phyloP scores from a whole-genome alignment of 2,329 filamentous ascomycete species.

The Stenocarpella maydis region DNA sequence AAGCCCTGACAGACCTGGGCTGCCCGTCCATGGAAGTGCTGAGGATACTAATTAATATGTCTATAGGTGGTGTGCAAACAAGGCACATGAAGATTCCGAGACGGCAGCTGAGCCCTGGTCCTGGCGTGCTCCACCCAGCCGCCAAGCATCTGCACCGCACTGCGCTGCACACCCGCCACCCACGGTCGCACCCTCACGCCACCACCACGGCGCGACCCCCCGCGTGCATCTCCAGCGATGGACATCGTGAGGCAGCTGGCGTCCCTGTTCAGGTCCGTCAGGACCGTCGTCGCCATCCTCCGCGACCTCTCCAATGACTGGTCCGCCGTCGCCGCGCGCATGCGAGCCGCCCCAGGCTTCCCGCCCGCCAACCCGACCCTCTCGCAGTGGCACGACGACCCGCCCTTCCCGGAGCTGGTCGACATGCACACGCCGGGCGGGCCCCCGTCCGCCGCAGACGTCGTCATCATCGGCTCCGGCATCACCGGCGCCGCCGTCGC shows the following conservation, averaged over 20 bases:
- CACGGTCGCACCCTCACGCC: not conserved
- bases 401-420: constrained; percentile 53
- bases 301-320: constrained; percentile 30
- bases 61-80: no score
- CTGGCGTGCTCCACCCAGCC: no score
- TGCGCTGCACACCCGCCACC: no score
- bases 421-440: constrained; percentile 42
- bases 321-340: constrained; percentile 13
- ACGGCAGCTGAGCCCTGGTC: no score
- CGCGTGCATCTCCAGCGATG: not conserved
- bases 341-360: constrained; percentile 45
- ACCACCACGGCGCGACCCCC: not conserved
- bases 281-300: constrained; percentile 27
- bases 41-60: no score
- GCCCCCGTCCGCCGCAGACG: constrained; percentile 51
- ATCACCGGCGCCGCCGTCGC: constrained; percentile 70
- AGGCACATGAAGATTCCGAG: no score
- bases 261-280: constrained; percentile 25
- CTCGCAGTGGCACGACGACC: constrained; percentile 56
- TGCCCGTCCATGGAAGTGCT: no score
- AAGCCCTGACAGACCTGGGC: no score
- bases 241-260: constrained; percentile 12
- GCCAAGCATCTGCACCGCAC: no score
- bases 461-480: constrained; percentile 71
- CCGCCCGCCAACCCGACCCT: constrained; percentile 52